Evolutionary conservation across 2,329 filamentous ascomycete species (phyloP).

Genomic region (Fusarium tanahbumbuense): DNA sequence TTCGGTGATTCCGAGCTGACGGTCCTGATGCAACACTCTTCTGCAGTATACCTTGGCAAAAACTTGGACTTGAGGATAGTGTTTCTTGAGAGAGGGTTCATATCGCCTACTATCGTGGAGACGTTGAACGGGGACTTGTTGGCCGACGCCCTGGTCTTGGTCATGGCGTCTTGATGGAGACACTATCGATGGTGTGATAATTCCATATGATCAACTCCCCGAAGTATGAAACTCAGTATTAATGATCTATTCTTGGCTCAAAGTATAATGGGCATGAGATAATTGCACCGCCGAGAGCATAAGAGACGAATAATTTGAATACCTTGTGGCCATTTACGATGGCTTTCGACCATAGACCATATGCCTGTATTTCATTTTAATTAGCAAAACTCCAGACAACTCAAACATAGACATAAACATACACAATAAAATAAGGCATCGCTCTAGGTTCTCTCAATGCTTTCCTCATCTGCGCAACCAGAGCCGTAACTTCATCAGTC

Average conservation of each 20-base stretch:
- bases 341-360: conserved; percentile 33
- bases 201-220: conserved; percentile 32
- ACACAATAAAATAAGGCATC: conserved; percentile 4
- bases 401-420: not conserved
- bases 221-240: conserved; percentile 7
- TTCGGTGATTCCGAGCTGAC: conserved; percentile 30
- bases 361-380: not conserved
- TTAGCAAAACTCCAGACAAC: not conserved
- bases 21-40: conserved; percentile 3
- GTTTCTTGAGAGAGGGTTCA: not conserved
- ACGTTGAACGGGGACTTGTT: not conserved
- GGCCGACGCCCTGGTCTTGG: not conserved
- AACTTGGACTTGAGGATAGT: not conserved
- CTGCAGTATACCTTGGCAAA: not conserved
- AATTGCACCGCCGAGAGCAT: not conserved
- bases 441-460: conserved; percentile 17
- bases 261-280: not conserved
- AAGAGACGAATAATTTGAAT: not conserved
- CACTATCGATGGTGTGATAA: conserved; percentile 9
- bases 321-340: not conserved
- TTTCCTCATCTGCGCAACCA: conserved; percentile 30
- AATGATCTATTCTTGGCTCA: not conserved
- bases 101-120: not conserved
- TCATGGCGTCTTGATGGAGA: conserved; percentile 6
- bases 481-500: conserved; percentile 11